phyloP scores from a whole-genome alignment of 768 basidiomycete genomes.

The Leccinum incarnatum region DNA sequence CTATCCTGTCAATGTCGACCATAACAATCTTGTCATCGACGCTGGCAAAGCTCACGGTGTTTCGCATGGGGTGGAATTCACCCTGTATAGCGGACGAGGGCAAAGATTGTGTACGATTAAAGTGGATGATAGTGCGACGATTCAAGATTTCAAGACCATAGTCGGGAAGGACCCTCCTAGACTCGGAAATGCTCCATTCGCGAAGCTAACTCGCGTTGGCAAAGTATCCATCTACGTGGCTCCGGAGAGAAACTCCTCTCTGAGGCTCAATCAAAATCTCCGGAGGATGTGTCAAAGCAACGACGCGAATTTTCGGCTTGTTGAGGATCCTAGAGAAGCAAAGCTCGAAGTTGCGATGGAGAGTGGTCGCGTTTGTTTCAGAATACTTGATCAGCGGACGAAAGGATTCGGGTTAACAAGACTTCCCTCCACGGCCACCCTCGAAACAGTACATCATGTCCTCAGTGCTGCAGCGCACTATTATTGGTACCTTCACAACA shows the following conservation, averaged over 20 bases:
- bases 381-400: background rate
- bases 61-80: slow-evolving; percentile 13
- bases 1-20: background rate
- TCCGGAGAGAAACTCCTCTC: background rate
- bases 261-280: background rate
- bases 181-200: background rate
- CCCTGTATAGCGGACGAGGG: slow-evolving; percentile 14
- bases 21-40: slow-evolving; percentile 14
- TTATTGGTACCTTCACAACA: slow-evolving; percentile 21
- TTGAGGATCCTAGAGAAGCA: background rate
- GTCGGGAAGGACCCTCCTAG: background rate
- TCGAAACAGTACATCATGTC: background rate
- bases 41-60: slow-evolving; percentile 29
- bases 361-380: background rate
- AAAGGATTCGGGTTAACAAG: background rate
- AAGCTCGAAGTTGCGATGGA: background rate
- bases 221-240: background rate
- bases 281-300: background rate
- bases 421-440: background rate
- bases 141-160: slow-evolving; percentile 11
- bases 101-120: background rate
- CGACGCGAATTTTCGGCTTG: background rate
- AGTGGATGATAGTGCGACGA: background rate
- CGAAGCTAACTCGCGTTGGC: background rate
- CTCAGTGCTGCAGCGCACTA: slow-evolving; percentile 17